Evolutionary conservation across 345 rosid genomes (phyloP), one percentile per base, ranked within the genome.

Genomic region (Jatropha curcas): DNA sequence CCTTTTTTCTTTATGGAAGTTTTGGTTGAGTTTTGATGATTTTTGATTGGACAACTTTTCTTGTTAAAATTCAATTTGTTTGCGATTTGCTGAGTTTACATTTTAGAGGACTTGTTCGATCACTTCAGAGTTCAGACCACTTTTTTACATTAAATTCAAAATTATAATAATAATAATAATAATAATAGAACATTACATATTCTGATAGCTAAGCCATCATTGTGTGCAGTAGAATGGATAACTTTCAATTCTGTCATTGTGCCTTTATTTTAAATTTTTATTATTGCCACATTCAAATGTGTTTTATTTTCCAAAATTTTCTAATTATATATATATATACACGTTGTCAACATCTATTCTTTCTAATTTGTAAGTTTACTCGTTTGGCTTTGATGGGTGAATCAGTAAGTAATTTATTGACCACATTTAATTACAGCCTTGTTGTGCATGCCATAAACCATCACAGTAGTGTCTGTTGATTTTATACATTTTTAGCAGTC

Each of bases 401-500:
- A n/a, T n/a, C n/a, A n/a, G n/a, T n/a, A n/a, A n/a, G n/a, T n/a
- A n/a, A n/a, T n/a, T n/a, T n/a, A n/a, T n/a, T n/a, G n/a, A n/a
- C n/a, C n/a, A n/a, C n/a, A n/a, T n/a, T n/a, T n/a, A n/a, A n/a
- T n/a, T n/a, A n/a, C n/a, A n/a, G n/a, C n/a, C 35, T 22, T n/a
- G 33, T 20, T 19, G 6, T 30, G 27, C 16, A 41, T 1, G 45
- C 33, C 43, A 43, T 35, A 71, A 33, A 48, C 57, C 50, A 19
- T 12, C 22, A 41, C 64, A 45, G 68, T 65, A 10, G 31, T 43
- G 35, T n/a, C 68, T 20, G 35, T 35, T 58, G 27, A 51, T 24
- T 57, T 27, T 69, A 16, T 53, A 16, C 43, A 7, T 22, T 70
- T 28, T 76, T 39, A 73, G 71, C 78, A 95, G 98, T 77, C 93